A percentile compares a stretch with the other conserved stretches of the same genome.
phyloP scores from a whole-genome alignment of 2,329 filamentous ascomycete genomes.

The Neophaeococcomyces mojaviensis region DNA sequence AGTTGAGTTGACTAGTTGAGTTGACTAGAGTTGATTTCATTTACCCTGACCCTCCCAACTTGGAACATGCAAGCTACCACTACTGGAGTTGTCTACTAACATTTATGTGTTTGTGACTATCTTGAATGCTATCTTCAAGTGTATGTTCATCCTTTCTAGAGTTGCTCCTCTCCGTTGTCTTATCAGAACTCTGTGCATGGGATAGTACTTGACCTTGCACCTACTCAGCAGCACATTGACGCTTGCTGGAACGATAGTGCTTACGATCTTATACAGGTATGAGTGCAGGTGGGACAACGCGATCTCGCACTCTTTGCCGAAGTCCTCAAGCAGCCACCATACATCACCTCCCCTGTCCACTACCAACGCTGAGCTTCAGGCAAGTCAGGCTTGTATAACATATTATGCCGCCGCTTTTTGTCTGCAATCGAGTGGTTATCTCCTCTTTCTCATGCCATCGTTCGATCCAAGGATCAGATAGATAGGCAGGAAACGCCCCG shows the following conservation, averaged over 20 bases:
- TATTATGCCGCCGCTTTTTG: conserved; percentile 4
- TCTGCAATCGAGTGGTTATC: too few species aligned
- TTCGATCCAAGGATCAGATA: too few species aligned
- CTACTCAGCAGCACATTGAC: background rate
- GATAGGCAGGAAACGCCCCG: too few species aligned
- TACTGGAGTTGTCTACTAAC: too few species aligned
- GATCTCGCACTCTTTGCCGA: background rate
- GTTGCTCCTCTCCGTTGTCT: background rate
- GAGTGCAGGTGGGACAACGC: conserved; percentile 1
- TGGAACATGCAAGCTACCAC: too few species aligned
- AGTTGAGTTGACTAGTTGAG: too few species aligned
- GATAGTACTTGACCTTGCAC: conserved; percentile 2
- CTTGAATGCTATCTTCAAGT: background rate
- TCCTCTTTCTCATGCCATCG: too few species aligned
- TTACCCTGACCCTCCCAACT: too few species aligned
- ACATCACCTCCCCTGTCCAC: conserved; percentile 1
- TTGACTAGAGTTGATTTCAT: too few species aligned
- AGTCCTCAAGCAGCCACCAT: background rate
- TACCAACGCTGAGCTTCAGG: conserved; percentile 4
- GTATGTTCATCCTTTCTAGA: background rate
- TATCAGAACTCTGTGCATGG: conserved; percentile 1
- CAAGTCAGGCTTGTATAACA: conserved; percentile 4
- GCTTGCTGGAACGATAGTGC: background rate
- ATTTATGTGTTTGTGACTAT: too few species aligned
- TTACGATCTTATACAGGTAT: conserved; percentile 1